Conservation (phyloP, 768 basidiomycete species). For the Coprinopsis sp. region DNA sequence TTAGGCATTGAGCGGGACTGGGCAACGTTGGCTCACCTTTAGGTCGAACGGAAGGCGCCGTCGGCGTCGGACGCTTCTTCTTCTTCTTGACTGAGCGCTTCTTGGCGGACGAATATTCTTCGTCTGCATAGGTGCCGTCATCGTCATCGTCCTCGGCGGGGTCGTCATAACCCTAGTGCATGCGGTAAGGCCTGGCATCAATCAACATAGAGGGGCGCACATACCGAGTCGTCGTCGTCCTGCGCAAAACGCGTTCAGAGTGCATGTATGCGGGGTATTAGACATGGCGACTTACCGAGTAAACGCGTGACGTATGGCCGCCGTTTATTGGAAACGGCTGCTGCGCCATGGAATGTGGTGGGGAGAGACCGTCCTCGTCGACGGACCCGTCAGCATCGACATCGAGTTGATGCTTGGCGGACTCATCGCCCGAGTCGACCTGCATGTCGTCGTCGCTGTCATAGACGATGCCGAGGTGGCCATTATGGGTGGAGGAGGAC, state of each 20-base stretch:
- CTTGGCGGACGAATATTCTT: conserved; percentile 64
- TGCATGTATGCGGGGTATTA: conserved; percentile 12
- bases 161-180: conserved; percentile 43
- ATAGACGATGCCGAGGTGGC: conserved; percentile 52
- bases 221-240: conserved; percentile 59
- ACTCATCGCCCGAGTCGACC: conserved; percentile 60
- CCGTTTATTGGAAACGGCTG: conserved; percentile 26
- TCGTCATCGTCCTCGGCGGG: conserved; percentile 61
- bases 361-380: conserved; percentile 45
- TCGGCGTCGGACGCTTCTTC: conserved; percentile 53
- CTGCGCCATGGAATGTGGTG: conserved; percentile 26
- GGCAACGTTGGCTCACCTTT: conserved; percentile 43
- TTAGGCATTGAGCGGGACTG: conserved; percentile 15
- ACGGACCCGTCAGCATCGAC: conserved; percentile 58
- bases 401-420: conserved; percentile 46
- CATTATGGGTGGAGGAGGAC: conserved; percentile 24
- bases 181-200: conserved; percentile 15
- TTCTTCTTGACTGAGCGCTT: conserved; percentile 54
- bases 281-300: conserved; percentile 33
- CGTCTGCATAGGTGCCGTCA: conserved; percentile 75
- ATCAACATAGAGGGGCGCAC: conserved; percentile 23
- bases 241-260: conserved; percentile 20
- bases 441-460: conserved; percentile 68
- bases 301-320: conserved; percentile 23
- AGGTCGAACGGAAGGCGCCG: conserved; percentile 44